A percentile compares a stretch with the other conserved stretches of the same genome.
These are phyloP conservation scores for Citropsis articulata DNA, from an alignment of 345 rosid genomes.

Conservation along the genomic window DNA sequence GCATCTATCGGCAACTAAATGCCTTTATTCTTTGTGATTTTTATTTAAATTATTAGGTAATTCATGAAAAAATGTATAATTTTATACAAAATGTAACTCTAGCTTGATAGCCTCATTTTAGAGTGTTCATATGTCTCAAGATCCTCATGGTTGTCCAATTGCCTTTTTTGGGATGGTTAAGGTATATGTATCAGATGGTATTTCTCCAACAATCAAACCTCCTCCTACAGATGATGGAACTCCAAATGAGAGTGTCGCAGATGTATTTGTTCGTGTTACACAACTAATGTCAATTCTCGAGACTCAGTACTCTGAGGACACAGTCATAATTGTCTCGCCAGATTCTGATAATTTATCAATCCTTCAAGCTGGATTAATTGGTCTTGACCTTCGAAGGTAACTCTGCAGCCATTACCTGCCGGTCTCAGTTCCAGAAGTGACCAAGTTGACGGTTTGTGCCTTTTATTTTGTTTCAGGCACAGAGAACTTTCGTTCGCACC, in stretches of 20 bases:
- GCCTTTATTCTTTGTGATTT: neutral
- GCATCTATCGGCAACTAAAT: neutral
- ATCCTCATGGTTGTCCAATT: neutral
- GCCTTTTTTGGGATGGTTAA: constrained; percentile 21
- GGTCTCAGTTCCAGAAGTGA: neutral
- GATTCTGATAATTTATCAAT: constrained; percentile 89
- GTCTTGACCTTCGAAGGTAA: constrained; percentile 85
- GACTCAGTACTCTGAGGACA: constrained; percentile 84
- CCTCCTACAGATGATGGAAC: constrained; percentile 91
- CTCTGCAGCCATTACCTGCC: neutral
- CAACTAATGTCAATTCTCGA: constrained; percentile 95
- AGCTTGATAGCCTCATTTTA: neutral
- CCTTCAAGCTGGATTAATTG: constrained; percentile 78
- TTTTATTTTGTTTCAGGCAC: constrained; percentile 49
- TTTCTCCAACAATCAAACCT: constrained; percentile 76
- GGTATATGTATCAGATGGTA: constrained; percentile 79
- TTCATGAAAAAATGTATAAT: neutral
- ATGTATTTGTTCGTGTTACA: constrained; percentile 87
- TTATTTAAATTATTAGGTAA: too few species aligned
- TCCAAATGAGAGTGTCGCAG: constrained; percentile 86
- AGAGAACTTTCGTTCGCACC: constrained; percentile 67
- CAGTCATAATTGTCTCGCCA: constrained; percentile 70
- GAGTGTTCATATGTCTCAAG: neutral
- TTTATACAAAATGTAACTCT: neutral
- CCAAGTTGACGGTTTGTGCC: neutral